Base-by-base conservation (phyloP, 768 basidiomycete species). In the Trametes meyenii region DNA sequence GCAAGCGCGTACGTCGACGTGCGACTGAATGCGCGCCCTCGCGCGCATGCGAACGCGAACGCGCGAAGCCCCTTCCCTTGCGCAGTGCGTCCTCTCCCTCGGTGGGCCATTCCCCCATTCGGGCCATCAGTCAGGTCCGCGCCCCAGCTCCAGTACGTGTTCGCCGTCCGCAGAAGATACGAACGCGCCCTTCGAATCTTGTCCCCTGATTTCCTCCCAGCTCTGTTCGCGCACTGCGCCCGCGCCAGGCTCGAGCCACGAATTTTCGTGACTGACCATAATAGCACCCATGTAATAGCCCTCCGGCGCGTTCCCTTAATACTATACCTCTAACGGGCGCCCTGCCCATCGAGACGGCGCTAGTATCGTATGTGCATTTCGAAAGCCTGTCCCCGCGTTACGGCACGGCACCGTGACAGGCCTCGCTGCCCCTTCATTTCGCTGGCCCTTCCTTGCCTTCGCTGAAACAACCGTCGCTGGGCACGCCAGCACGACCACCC, bases 191-290 rank as follows among this genome's bases (percentile, higher is more conserved):
- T 14, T 12, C 50, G 50, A 50, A 50, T 50, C 50, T 50, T 21
- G 23, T 38, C 51, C 38, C 51, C 51, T 52, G 51, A 52, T 39
- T 17, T 13, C 51, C 51, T 23, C 46, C 17, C 8, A 14, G 39
- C 48, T 57, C 56, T 50, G 40, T 29, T 11, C 45, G 58, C 58
- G 58, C 58, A 17, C 58, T 53, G 50, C 42, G 33, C 21, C 51
- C 58, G 58, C 21, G 42, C n/a, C 29, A 2, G 21, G 16, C 29
- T 26, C 26, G 26, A 26, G 26, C 13, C 33, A n/a, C 26, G 14
- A 13, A 33, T 33, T 7, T 12, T 43, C 19, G 7, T 43, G 42
- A n/a, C 39, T 33, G 29, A 33, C 29, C 4, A 33, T 33, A 33
- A 33, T 33, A 3, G 29, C 29, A 8, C 8, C 29, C 29, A 8